These are phyloP conservation scores for Auricularia sp. DNA, from an alignment of 768 basidiomycete species.

Conservation along the genomic window DNA sequence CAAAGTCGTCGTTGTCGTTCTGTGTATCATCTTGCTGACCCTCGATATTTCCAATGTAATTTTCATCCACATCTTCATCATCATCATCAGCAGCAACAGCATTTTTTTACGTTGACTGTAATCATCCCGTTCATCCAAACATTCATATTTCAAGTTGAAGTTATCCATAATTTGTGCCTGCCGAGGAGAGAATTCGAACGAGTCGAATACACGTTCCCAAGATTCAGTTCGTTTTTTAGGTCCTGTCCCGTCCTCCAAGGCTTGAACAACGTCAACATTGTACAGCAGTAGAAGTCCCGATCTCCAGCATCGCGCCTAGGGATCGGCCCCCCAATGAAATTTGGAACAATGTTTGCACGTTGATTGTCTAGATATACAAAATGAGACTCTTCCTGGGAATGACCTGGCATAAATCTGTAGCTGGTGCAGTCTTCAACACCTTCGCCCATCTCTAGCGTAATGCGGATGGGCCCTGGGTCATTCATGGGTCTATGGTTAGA, in stretches of 20 bases:
- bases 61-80: background rate
- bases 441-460: background rate
- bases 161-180: slow-evolving; percentile 16
- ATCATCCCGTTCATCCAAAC: slow-evolving; percentile 22
- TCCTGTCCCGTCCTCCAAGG: background rate
- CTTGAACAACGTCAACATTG: background rate
- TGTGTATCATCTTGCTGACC: background rate
- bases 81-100: background rate
- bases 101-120: slow-evolving; percentile 4
- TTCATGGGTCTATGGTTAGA: background rate
- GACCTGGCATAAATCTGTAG: background rate
- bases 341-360: background rate
- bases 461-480: background rate
- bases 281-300: background rate
- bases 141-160: slow-evolving; percentile 21
- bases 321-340: background rate
- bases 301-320: background rate
- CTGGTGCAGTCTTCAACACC: background rate
- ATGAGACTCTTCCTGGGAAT: background rate
- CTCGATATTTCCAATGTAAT: background rate
- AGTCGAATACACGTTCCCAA: slow-evolving; percentile 14
- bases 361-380: background rate
- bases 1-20: too few species aligned
- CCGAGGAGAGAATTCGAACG: slow-evolving; percentile 8
- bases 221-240: slow-evolving; percentile 5